These are phyloP conservation scores for Aechmea fasciata DNA, from an alignment of 176 grass and related monocot genomes.

Conservation along the genomic window DNA sequence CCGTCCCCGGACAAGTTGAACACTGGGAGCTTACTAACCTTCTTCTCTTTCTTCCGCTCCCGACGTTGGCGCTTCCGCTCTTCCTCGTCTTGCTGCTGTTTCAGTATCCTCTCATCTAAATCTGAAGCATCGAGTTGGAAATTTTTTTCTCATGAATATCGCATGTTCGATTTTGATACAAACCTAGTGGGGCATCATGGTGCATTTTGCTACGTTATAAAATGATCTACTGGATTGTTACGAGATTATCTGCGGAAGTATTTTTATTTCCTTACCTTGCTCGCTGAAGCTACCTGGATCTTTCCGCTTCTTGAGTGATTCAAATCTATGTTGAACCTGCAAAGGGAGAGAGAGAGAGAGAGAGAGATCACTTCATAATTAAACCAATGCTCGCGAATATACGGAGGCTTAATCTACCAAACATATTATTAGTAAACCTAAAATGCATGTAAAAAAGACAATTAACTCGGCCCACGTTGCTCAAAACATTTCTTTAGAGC, in stretches of 20 bases:
- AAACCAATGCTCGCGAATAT: not conserved
- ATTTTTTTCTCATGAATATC: not conserved
- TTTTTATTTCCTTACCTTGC: constrained; percentile 51
- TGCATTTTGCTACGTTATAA: too few relatives aligned
- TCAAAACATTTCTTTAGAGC: too few relatives aligned
- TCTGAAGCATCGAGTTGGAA: constrained; percentile 34
- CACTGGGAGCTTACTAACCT: constrained; percentile 29
- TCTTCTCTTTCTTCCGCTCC: constrained; percentile 92
- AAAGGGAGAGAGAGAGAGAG: constrained; percentile 19
- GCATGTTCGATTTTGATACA: too few relatives aligned
- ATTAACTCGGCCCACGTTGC: too few relatives aligned
- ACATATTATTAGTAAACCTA: not conserved
- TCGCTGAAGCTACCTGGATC: constrained; percentile 66
- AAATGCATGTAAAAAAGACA: not conserved
- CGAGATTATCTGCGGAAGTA: not conserved
- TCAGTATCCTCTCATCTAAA: constrained; percentile 93
- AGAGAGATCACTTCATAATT: constrained; percentile 11
- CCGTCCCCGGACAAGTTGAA: not conserved
- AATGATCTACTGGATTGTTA: too few relatives aligned
- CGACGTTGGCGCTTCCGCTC: constrained; percentile 62
- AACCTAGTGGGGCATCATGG: too few relatives aligned
- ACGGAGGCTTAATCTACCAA: not conserved
- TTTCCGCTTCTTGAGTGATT: constrained; percentile 84
- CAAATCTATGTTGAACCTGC: constrained; percentile 94
- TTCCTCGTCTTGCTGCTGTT: constrained; percentile 94